phyloP scores from a whole-genome alignment of 2,329 filamentous ascomycete species.

The Alternaria ethzedia region DNA sequence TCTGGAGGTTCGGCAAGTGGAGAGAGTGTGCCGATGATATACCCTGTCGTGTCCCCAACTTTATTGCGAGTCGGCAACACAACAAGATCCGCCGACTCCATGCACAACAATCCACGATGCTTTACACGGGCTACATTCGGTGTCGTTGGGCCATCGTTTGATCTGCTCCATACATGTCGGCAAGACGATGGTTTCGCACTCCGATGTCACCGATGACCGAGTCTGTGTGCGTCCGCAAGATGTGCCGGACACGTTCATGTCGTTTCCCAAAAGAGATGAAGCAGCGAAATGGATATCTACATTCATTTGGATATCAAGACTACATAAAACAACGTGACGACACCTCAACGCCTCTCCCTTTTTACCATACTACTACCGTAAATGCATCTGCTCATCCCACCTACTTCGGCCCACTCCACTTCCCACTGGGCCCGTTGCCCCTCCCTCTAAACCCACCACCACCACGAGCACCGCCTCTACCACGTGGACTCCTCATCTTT shows the following conservation, averaged over 20 bases:
- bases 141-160: background rate
- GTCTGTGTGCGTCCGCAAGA: background rate
- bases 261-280: background rate
- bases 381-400: background rate
- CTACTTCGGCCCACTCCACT: slow-evolving; percentile 16
- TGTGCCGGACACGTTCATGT: background rate
- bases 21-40: background rate
- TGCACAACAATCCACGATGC: background rate
- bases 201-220: background rate
- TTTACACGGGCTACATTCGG: background rate
- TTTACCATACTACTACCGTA: background rate
- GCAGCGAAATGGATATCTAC: background rate
- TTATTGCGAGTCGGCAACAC: background rate
- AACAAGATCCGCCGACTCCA: background rate
- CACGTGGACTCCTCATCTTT: slow-evolving; percentile 12
- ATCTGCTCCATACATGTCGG: background rate
- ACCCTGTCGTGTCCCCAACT: background rate
- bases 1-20: background rate
- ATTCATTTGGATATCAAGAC: background rate
- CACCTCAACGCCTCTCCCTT: slow-evolving; percentile 5
- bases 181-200: background rate
- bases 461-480: slow-evolving; percentile 15
- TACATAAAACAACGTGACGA: background rate
- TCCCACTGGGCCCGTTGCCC: slow-evolving; percentile 6
- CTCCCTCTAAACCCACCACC: slow-evolving; percentile 18